Evolutionary conservation across 306 rosid genomes (phyloP).

Genomic region (Amphicarpaea edgeworthii): DNA sequence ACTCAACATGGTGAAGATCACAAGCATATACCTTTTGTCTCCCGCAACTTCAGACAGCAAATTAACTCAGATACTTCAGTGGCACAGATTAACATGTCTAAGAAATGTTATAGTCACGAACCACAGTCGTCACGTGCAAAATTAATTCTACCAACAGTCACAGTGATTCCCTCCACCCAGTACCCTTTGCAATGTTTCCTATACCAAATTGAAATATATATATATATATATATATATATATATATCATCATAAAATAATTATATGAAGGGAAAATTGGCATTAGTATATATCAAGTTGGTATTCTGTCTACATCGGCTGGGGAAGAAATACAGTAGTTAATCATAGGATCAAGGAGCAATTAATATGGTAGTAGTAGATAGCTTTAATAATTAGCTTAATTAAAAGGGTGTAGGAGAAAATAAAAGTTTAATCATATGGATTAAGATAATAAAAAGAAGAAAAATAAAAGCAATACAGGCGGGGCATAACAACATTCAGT

Average conservation of each 20-base stretch:
- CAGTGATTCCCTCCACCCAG: constrained; percentile 6
- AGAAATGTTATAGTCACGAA: constrained; percentile 23
- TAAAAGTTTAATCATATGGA: constrained; percentile 16
- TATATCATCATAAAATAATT: constrained; percentile 13
- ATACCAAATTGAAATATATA: constrained; percentile 28
- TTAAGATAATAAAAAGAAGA: constrained; percentile 10
- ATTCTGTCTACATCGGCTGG: constrained; percentile 18
- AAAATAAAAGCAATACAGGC: constrained; percentile 12
- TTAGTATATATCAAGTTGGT: constrained; percentile 17
- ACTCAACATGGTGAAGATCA: constrained; percentile 43
- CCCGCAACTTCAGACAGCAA: constrained; percentile 53
- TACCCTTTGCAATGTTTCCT: constrained; percentile 13
- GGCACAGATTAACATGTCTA: constrained; percentile 51
- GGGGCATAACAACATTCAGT: constrained; percentile 32
- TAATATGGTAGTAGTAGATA: background rate
- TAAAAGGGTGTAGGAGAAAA: constrained; percentile 10
- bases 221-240: too few relatives aligned
- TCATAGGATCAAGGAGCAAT: constrained; percentile 27
- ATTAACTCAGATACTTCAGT: constrained; percentile 43
- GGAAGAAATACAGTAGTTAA: constrained; percentile 5
- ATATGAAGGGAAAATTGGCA: background rate
- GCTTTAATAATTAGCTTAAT: background rate
- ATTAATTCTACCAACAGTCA: constrained; percentile 43
- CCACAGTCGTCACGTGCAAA: constrained; percentile 41
- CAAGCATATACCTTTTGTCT: constrained; percentile 55